phyloP scores from a whole-genome alignment of 2,329 filamentous ascomycete genomes.

The Colletotrichum sansevieriae region DNA sequence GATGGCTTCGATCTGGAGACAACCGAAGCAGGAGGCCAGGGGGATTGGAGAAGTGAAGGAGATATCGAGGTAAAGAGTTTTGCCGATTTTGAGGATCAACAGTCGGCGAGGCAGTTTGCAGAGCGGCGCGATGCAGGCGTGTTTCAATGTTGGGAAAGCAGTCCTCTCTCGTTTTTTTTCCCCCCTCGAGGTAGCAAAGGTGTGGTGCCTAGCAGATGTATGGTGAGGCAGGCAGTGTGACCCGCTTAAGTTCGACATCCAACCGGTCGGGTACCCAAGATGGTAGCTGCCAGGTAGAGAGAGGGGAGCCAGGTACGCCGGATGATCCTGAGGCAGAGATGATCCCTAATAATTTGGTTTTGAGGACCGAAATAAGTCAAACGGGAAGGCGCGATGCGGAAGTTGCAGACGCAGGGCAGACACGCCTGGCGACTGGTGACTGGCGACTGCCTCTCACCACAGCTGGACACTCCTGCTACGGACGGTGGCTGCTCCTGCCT shows the following conservation, averaged over 20 bases:
- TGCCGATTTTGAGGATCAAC: slow-evolving; percentile 20
- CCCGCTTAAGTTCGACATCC: slow-evolving; percentile 39
- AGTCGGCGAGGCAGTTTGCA: slow-evolving; percentile 19
- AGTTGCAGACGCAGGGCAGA: background rate
- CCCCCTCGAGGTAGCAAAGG: slow-evolving; percentile 1
- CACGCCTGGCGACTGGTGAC: background rate
- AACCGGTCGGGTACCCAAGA: slow-evolving; percentile 28
- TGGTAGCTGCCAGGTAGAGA: slow-evolving; percentile 14
- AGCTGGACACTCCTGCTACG: background rate
- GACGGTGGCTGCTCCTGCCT: background rate
- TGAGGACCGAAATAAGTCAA: slow-evolving; percentile 35
- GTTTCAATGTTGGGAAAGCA: slow-evolving; percentile 39
- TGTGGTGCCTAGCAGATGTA: slow-evolving; percentile 27
- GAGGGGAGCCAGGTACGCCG: slow-evolving; percentile 9
- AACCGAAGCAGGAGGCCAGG: slow-evolving; percentile 10
- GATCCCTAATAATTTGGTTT: background rate
- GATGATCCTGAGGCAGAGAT: slow-evolving; percentile 32
- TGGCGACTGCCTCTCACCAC: slow-evolving; percentile 3
- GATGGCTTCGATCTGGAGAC: slow-evolving; percentile 22
- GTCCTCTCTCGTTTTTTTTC: slow-evolving; percentile 45
- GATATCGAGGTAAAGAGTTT: slow-evolving; percentile 14
- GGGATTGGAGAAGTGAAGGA: slow-evolving; percentile 1
- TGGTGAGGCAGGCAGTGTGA: slow-evolving; percentile 23
- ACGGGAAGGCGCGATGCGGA: slow-evolving; percentile 30
- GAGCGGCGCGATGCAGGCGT: slow-evolving; percentile 31